A percentile compares a stretch with the other conserved stretches of the same genome.
These are phyloP conservation scores for Prinsepia uniflora DNA, from an alignment of 306 rosid species.

Conservation along the genomic window DNA sequence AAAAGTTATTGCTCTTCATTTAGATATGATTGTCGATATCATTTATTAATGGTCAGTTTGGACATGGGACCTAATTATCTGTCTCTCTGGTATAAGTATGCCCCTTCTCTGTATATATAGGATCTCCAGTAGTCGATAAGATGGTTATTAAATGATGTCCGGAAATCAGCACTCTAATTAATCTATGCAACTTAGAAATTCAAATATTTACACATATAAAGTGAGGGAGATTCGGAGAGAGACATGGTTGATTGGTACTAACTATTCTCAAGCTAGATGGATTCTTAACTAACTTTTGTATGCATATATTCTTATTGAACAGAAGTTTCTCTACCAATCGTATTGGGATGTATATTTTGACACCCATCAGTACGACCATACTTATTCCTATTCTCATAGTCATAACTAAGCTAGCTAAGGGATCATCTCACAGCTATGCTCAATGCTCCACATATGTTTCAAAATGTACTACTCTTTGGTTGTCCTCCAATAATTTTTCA, in stretches of 20 bases:
- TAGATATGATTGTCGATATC: no score
- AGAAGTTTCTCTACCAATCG: not conserved
- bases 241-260: not conserved
- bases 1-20: no score
- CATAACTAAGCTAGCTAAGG: no score
- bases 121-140: no score
- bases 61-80: no score
- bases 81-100: no score
- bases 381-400: constrained; percentile 20
- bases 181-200: no score
- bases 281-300: not conserved
- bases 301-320: constrained; percentile 2
- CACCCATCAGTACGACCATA: constrained; percentile 6
- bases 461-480: constrained; percentile 8
- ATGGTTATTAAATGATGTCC: no score
- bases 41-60: no score
- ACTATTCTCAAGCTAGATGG: constrained; percentile 13
- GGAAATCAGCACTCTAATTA: no score
- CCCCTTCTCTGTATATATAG: no score
- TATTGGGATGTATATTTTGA: not conserved
- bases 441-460: not conserved
- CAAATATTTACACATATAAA: no score
- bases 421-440: not conserved
- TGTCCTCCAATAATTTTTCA: not conserved
- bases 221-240: not conserved